Percentiles rank a stretch among this genome's conserved stretches.
Evolutionary conservation across 441 rosid genomes (phyloP).

Genomic region (Syzygium malaccense): DNA sequence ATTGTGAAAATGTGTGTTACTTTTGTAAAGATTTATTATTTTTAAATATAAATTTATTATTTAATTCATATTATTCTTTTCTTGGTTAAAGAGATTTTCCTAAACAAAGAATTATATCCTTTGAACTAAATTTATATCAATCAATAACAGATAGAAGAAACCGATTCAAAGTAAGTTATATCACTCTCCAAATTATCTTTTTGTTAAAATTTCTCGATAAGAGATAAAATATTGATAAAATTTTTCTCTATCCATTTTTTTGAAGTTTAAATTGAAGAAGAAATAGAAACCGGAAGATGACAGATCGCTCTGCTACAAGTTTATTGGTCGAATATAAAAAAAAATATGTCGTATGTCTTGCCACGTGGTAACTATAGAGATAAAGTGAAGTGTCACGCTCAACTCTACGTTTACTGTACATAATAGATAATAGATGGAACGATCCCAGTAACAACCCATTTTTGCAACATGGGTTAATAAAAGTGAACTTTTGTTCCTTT

Average conservation of each 20-base stretch:
- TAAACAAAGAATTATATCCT: neutral
- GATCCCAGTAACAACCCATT: neutral
- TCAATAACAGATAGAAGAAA: neutral
- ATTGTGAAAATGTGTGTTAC: neutral
- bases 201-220: neutral
- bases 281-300: neutral
- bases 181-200: neutral
- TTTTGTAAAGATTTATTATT: neutral
- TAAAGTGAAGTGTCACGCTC: too few species aligned
- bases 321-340: neutral
- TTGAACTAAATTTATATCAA: neutral
- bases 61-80: neutral
- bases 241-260: neutral
- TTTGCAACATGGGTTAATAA: too few species aligned
- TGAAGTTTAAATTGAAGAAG: too few species aligned
- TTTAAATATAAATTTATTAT: neutral
- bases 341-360: neutral
- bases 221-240: neutral
- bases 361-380: neutral
- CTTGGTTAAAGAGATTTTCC: neutral
- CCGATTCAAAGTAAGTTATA: neutral
- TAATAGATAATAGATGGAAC: too few species aligned
- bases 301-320: neutral
- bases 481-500: neutral
- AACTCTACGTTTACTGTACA: too few species aligned